These are phyloP conservation scores for Pseudogymnoascus sp. DNA, from an alignment of 2,329 filamentous ascomycete species.

Conservation along the genomic window DNA sequence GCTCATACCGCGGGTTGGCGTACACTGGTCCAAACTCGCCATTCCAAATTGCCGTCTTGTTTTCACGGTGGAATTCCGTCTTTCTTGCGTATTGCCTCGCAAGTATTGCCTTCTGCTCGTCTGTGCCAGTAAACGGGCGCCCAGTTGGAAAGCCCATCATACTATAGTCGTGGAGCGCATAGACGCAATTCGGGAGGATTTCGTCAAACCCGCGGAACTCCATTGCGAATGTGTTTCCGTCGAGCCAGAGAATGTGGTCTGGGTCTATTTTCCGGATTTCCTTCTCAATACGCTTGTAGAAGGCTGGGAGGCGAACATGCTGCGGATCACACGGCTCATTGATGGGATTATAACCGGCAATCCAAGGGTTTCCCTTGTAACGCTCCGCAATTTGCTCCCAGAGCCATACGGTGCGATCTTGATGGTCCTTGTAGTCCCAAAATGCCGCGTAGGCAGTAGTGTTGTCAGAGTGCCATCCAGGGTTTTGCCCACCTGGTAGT, in stretches of 20 bases:
- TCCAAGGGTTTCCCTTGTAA: conserved; percentile 38
- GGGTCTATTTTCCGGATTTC: conserved; percentile 39
- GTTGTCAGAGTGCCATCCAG: conserved; percentile 44
- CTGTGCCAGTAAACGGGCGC: conserved; percentile 33
- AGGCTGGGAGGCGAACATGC: conserved; percentile 37
- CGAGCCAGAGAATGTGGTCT: conserved; percentile 38
- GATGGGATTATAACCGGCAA: conserved; percentile 45
- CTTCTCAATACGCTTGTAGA: conserved; percentile 39
- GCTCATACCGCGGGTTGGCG: conserved; percentile 19
- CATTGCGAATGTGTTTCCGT: conserved; percentile 38
- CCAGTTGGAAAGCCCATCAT: conserved; percentile 38
- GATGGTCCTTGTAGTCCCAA: conserved; percentile 43
- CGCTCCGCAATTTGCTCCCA: conserved; percentile 39
- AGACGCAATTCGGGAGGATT: conserved; percentile 37
- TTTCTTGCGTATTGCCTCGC: conserved; percentile 39
- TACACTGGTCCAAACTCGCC: conserved; percentile 43
- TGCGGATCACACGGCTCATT: conserved; percentile 43
- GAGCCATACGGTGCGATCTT: conserved; percentile 41
- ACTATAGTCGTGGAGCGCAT: conserved; percentile 37
- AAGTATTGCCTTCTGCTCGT: conserved; percentile 34
- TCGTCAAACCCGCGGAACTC: conserved; percentile 38
- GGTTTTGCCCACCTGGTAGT: conserved; percentile 41
- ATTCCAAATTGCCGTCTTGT: conserved; percentile 41
- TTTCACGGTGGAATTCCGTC: conserved; percentile 37
- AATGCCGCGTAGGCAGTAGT: conserved; percentile 38